These are phyloP conservation scores for Backusella parvicylindrica DNA, from an alignment of 192 early-diverging fungal genomes.

Conservation along the genomic window DNA sequence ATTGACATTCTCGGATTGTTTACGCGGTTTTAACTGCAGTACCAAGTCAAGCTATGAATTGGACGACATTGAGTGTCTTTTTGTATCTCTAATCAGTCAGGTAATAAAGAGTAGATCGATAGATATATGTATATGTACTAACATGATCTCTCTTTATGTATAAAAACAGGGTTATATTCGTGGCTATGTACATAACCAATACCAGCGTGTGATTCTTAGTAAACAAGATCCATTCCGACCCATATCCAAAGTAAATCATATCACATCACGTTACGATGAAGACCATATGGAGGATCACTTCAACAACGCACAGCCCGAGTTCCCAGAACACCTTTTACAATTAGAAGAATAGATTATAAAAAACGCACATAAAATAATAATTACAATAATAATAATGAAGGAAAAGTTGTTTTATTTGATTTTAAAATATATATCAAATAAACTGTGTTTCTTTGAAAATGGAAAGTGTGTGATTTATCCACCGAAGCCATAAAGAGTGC, in stretches of 20 bases:
- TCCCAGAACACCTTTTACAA: neutral
- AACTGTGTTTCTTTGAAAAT: too few species aligned
- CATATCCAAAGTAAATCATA: constrained; percentile 15
- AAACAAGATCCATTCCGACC: constrained; percentile 43
- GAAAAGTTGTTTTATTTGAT: too few species aligned
- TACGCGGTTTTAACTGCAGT: constrained; percentile 24
- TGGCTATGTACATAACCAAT: constrained; percentile 45
- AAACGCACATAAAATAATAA: neutral
- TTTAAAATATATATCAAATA: too few species aligned
- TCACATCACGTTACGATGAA: constrained; percentile 26
- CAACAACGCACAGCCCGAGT: neutral
- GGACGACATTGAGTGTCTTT: constrained; percentile 35
- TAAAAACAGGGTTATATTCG: constrained; percentile 40
- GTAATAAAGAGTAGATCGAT: constrained; percentile 27
- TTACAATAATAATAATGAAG: neutral
- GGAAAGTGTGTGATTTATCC: constrained; percentile 36
- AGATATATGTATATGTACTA: neutral
- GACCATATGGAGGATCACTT: constrained; percentile 6
- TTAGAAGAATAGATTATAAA: neutral
- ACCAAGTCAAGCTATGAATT: constrained; percentile 26
- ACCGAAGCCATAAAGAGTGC: constrained; percentile 83
- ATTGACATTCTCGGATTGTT: constrained; percentile 19
- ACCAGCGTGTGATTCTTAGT: constrained; percentile 37
- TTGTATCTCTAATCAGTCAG: constrained; percentile 46
- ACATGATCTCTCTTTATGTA: too few species aligned